Evolutionary conservation across 2,329 filamentous ascomycete genomes (phyloP), one percentile per base, ranked within the genome.

Genomic region (Geosmithia putterillii): DNA sequence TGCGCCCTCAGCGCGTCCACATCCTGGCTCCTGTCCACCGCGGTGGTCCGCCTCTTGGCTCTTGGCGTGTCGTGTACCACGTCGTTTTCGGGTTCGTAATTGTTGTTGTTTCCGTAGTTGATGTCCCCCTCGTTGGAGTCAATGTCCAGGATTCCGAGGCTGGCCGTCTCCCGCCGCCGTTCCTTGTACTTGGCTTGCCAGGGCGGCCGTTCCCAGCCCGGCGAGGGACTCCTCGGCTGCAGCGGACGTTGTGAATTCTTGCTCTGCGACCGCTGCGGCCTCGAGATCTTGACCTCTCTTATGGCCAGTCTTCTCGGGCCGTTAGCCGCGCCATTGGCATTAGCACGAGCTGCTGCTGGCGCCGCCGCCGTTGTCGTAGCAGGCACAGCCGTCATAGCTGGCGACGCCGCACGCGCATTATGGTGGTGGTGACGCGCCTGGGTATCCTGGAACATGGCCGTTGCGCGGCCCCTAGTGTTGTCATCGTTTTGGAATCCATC

Each of bases 301-400:
- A 67, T 51, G 1, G 67, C 58, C n/a, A 68, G 54, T 40, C 57
- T 63, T 17, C 60, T 51, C 19, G 58, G 17, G 34, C 17, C 22
- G n/a, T 32, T 20, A 10, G 7, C 22, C n/a, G n/a, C n/a, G n/a
- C n/a, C n/a, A n/a, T n/a, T 5, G 40, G 40, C 12, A 18, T 8
- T 2, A 28, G 21, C 19, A 28, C 14, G 17, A 51, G 52, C 22
- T 40, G 37, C 20, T 50, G 51, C 7, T 47, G 41, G 21, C 45
- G 41, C 15, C 47, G 46, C 43, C 51, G 40, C 7, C 44, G 32
- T 25, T 50, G 51, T 20, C 38, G n/a, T n/a, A n/a, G n/a, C n/a
- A n/a, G n/a, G n/a, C n/a, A n/a, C n/a, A n/a, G n/a, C n/a, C n/a
- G n/a, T n/a, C n/a, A n/a, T n/a, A n/a, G n/a, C n/a, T n/a, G n/a